phyloP scores from a whole-genome alignment of 805 yeast species.

The Ogataea populi-albae region DNA sequence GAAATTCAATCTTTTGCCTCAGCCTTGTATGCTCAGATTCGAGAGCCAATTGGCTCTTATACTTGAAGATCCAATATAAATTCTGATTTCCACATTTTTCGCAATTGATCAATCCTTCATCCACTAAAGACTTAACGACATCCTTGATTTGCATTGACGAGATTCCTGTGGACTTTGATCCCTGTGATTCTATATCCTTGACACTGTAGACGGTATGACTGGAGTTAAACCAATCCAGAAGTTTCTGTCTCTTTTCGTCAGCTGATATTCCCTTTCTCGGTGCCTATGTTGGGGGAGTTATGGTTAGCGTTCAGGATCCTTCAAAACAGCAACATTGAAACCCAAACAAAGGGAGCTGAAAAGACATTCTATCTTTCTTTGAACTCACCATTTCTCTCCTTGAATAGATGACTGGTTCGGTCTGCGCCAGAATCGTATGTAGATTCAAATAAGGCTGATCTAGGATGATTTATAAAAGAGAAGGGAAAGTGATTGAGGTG shows the following conservation, averaged over 20 bases:
- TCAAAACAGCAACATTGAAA: neutral
- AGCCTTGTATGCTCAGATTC: conserved; percentile 13
- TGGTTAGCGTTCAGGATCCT: neutral
- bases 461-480: no score
- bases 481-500: no score
- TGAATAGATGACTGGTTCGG: no score
- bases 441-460: no score
- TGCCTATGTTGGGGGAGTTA: conserved; percentile 15
- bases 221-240: conserved; percentile 39
- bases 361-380: no score
- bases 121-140: conserved; percentile 42
- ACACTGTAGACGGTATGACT: conserved; percentile 43
- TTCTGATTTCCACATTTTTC: conserved; percentile 57
- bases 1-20: conserved; percentile 9
- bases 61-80: conserved; percentile 49
- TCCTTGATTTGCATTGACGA: conserved; percentile 56
- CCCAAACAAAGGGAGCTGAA: no score
- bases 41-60: conserved; percentile 21
- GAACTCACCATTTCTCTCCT: no score
- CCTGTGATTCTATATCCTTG: conserved; percentile 50
- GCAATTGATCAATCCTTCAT: conserved; percentile 46
- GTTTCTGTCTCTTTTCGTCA: conserved; percentile 39
- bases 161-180: conserved; percentile 45
- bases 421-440: no score
- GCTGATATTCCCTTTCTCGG: conserved; percentile 27